Evolutionary conservation across 257 asterid species (phyloP), one percentile per base, ranked within the genome.

Genomic region (Voacanga thouarsii): DNA sequence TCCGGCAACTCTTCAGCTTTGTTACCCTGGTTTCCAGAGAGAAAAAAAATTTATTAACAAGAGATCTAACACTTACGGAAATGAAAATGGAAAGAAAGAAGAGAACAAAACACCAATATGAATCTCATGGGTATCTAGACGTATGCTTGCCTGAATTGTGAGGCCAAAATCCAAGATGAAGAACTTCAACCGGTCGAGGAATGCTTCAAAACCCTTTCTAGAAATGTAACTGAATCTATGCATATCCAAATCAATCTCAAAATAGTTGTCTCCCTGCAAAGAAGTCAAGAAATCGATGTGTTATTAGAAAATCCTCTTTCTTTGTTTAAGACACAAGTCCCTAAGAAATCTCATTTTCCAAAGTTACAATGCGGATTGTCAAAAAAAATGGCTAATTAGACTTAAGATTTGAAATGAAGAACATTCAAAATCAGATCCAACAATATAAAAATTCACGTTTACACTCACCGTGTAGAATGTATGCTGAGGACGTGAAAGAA

Each of bases 401-500:
- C 14, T 45, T 51, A 7, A 24, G 24, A 44, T 4, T 33, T 41
- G 64, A 45, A 45, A 26, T 37, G 16, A 5, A 26, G 21, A 55
- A 39, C 8, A 30, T 53, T 12, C 2, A 9, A 56, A 65, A 49
- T 49, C 21, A 30, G 3, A 50, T 5, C 49, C 12, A 41, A 6
- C 10, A 63, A 49, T 14, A 10, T 41, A 75, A 50, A n/a, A 5
- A 33, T 12, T 37, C n/a, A 12, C 47, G n/a, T 12, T 67, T 21
- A 28, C 55, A 72, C 84, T 79, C 75, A 95, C 98, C 83, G 33
- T 57, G 87, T 89, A 93, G 79, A 96, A 96, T 49, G 90, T 90
- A 33, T 96, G 99, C 78, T 96, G 99, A 65, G 99, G 99, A 67
- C 99, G 97, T 0, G 99, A 93, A 84, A 96, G 99, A 39, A 96